Conservation (phyloP, 2,329 filamentous ascomycete species). For the Talaromyces sp. region DNA sequence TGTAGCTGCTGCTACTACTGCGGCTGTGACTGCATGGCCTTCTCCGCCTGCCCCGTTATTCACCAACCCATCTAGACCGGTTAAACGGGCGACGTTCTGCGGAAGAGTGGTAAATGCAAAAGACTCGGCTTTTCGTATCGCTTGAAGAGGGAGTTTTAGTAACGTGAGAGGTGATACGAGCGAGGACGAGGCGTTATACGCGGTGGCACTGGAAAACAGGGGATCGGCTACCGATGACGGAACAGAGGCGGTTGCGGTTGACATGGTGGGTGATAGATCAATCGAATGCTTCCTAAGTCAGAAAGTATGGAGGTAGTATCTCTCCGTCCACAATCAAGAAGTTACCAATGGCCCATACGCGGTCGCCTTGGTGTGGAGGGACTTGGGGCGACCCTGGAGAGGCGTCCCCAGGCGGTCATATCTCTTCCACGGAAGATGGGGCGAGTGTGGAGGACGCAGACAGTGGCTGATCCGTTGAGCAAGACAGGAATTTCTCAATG, state of each 20-base stretch:
- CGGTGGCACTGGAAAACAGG: constrained; percentile 3
- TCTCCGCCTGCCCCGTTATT: constrained; percentile 21
- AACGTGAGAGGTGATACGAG: constrained; percentile 13
- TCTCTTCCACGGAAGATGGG: constrained; percentile 1
- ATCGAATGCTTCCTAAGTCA: not conserved
- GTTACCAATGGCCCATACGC: constrained; percentile 1
- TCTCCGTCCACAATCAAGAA: not conserved
- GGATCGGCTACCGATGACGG: constrained; percentile 1
- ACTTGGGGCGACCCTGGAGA: constrained; percentile 13
- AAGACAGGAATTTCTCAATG: not conserved
- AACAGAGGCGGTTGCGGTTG: not conserved
- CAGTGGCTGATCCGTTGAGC: not conserved
- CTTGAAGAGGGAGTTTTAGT: constrained; percentile 32
- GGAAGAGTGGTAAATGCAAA: constrained; percentile 33
- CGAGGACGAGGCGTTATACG: not conserved
- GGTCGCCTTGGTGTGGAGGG: constrained; percentile 3
- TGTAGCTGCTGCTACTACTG: constrained; percentile 22
- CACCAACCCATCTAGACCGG: constrained; percentile 24
- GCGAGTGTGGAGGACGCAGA: not conserved
- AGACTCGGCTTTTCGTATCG: constrained; percentile 31
- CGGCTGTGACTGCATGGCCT: constrained; percentile 37
- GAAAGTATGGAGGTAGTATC: not conserved
- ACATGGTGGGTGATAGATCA: not conserved
- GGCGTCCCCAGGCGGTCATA: constrained; percentile 11
- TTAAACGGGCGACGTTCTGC: constrained; percentile 25